Conservation (phyloP, 2,329 filamentous ascomycete species). For the Microsporum canis region DNA sequence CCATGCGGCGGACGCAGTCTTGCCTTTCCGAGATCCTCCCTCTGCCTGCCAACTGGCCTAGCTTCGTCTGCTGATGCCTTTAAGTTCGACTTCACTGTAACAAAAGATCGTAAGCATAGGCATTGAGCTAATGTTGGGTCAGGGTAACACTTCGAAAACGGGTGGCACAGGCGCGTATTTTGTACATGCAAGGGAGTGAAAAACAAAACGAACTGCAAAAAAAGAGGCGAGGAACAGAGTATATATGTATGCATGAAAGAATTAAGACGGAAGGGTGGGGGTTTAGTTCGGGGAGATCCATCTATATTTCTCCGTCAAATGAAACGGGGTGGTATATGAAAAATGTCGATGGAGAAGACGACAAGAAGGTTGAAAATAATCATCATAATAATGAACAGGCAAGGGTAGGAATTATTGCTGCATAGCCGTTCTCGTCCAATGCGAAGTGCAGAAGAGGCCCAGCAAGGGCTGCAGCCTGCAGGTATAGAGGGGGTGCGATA, state of each 20-base stretch:
- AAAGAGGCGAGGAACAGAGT: neutral
- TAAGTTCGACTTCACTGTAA: conserved; percentile 56
- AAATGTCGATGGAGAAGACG: neutral
- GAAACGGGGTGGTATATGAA: neutral
- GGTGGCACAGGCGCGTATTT: neutral
- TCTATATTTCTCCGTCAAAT: neutral
- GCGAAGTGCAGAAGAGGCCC: neutral
- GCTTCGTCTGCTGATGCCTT: conserved; percentile 43
- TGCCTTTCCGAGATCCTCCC: conserved; percentile 1
- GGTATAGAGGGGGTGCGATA: neutral
- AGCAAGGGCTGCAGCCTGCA: neutral
- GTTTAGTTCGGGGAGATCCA: neutral
- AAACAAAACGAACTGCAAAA: neutral
- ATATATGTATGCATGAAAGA: neutral
- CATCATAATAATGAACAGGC: neutral
- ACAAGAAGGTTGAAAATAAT: conserved; percentile 2
- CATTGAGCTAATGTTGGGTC: neutral
- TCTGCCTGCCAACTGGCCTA: conserved; percentile 29
- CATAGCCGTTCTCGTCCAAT: neutral
- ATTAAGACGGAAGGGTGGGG: neutral
- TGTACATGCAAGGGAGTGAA: neutral
- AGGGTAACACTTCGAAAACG: neutral
- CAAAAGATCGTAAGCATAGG: conserved; percentile 6
- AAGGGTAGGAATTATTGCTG: neutral
- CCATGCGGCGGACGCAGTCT: conserved; percentile 1